These are phyloP conservation scores for Penicillium verhagenii DNA, from an alignment of 495 filamentous ascomycete genomes.

Conservation along the genomic window DNA sequence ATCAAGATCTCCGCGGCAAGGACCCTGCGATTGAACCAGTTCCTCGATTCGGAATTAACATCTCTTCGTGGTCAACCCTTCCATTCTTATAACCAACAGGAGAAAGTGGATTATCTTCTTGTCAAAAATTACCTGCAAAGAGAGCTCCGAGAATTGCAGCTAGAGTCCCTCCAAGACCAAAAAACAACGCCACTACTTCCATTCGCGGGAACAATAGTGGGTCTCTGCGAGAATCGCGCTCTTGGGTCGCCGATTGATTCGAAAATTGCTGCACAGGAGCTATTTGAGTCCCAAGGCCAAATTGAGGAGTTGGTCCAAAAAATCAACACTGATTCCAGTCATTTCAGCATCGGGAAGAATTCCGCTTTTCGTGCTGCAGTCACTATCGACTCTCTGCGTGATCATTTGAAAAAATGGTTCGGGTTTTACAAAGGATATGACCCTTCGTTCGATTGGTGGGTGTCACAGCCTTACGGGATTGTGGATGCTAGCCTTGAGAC, in stretches of 20 bases:
- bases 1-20: constrained; percentile 13
- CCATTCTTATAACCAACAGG: constrained; percentile 34
- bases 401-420: constrained; percentile 37
- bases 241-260: constrained; percentile 32
- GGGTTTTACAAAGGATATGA: constrained; percentile 48
- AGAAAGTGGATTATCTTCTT: constrained; percentile 43
- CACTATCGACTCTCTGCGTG: constrained; percentile 30
- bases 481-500: constrained; percentile 28
- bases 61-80: constrained; percentile 21
- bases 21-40: constrained; percentile 1
- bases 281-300: constrained; percentile 22
- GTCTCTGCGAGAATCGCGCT: constrained; percentile 42
- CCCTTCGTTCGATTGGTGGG: constrained; percentile 52
- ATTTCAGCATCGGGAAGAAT: constrained; percentile 28
- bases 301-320: constrained; percentile 22
- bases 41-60: constrained; percentile 10
- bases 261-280: constrained; percentile 30
- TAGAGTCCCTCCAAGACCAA: constrained; percentile 33
- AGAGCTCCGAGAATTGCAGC: constrained; percentile 30
- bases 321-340: constrained; percentile 3
- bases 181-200: constrained; percentile 33
- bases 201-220: constrained; percentile 31
- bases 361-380: constrained; percentile 43
- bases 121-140: constrained; percentile 40
- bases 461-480: constrained; percentile 32